A percentile compares a stretch with the other conserved stretches of the same genome.
Evolutionary conservation across 1,139 yeast species (phyloP).

Genomic region (Blastobotrys petasosporus): DNA sequence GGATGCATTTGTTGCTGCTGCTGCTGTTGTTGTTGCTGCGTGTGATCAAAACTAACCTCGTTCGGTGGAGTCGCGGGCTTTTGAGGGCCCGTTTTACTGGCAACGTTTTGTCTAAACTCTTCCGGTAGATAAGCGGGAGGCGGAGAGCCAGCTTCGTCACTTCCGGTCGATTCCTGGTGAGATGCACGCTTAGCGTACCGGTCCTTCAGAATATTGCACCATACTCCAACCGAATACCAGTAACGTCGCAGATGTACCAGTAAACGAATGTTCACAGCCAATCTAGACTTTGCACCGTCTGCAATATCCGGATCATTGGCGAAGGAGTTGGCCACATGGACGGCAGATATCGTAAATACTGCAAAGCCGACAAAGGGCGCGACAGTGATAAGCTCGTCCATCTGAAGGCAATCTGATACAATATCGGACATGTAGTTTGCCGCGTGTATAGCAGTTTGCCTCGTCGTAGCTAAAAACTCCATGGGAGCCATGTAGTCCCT

Average conservation of each 20-base stretch:
- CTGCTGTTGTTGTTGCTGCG: slow-evolving; percentile 1
- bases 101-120: slow-evolving; percentile 13
- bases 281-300: slow-evolving; percentile 30
- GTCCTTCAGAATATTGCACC: slow-evolving; percentile 35
- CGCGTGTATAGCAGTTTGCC: slow-evolving; percentile 27
- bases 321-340: slow-evolving; percentile 34
- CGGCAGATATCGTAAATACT: slow-evolving; percentile 34
- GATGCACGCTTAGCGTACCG: slow-evolving; percentile 25
- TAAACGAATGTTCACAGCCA: slow-evolving; percentile 32
- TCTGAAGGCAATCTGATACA: slow-evolving; percentile 28
- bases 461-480: slow-evolving; percentile 28
- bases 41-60: not conserved
- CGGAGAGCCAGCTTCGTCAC: slow-evolving; percentile 10
- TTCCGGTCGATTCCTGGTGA: slow-evolving; percentile 9
- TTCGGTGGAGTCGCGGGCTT: slow-evolving; percentile 5
- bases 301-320: slow-evolving; percentile 29
- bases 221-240: slow-evolving; percentile 34
- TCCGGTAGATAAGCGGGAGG: slow-evolving; percentile 17
- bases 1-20: not conserved
- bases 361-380: slow-evolving; percentile 37
- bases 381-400: slow-evolving; percentile 29
- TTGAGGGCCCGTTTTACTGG: not conserved
- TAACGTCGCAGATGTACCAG: slow-evolving; percentile 32
- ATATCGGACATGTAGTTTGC: slow-evolving; percentile 32
- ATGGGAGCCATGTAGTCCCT: slow-evolving; percentile 25